Evolutionary conservation across 495 filamentous ascomycete species (phyloP).

Genomic region (Aspergillus diversus): DNA sequence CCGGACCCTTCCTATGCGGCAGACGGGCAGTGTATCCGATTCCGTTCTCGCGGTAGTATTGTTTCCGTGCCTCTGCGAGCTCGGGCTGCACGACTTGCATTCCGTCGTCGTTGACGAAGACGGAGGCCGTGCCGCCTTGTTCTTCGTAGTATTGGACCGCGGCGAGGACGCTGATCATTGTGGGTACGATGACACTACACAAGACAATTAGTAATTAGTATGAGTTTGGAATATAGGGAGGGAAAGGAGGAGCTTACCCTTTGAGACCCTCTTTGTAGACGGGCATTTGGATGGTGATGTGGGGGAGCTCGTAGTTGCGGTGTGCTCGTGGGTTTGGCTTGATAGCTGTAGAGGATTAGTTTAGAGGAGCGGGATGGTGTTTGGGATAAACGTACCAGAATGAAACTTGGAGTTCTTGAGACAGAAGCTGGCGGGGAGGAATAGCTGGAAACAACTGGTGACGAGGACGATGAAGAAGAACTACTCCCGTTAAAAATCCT

Average conservation of each 20-base stretch:
- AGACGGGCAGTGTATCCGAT: slow-evolving; percentile 9
- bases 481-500: not conserved
- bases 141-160: slow-evolving; percentile 13
- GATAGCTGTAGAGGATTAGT: not conserved
- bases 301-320: slow-evolving; percentile 6
- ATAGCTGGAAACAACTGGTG: slow-evolving; percentile 8
- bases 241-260: not conserved
- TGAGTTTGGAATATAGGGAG: not conserved
- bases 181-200: slow-evolving; percentile 9
- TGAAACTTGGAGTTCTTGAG: slow-evolving; percentile 15
- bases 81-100: slow-evolving; percentile 14
- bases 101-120: slow-evolving; percentile 14
- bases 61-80: slow-evolving; percentile 11
- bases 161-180: slow-evolving; percentile 15
- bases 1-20: not conserved
- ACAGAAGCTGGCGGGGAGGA: slow-evolving; percentile 7
- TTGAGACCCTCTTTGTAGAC: slow-evolving; percentile 14
- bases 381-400: not conserved
- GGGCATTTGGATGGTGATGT: slow-evolving; percentile 14
- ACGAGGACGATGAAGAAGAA: slow-evolving; percentile 16
- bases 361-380: not conserved
- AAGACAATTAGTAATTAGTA: too few relatives aligned
- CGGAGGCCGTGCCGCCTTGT: slow-evolving; percentile 7
- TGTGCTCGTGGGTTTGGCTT: slow-evolving; percentile 10
- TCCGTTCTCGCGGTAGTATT: slow-evolving; percentile 12